Percentiles rank a stretch among this genome's conserved stretches.
Evolutionary conservation across 345 rosid genomes (phyloP).

Genomic region (Cardamine resedifolia): DNA sequence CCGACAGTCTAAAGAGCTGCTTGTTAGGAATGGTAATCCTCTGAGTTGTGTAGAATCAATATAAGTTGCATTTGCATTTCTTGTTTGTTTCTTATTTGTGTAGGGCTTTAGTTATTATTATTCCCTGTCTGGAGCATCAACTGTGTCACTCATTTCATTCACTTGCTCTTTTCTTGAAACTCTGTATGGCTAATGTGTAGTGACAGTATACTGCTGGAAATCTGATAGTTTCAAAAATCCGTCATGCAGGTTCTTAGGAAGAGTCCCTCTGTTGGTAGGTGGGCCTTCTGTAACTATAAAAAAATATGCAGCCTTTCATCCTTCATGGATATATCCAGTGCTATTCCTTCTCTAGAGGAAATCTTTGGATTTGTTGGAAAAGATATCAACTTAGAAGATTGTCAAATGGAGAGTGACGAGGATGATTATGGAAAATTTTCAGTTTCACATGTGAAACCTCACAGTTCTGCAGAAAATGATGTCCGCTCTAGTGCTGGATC

Average conservation of each 20-base stretch:
- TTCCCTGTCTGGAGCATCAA: slow-evolving; percentile 9
- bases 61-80: slow-evolving; percentile 6
- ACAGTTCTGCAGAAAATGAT: slow-evolving; percentile 44
- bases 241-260: slow-evolving; percentile 64
- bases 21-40: slow-evolving; percentile 77
- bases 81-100: slow-evolving; percentile 10
- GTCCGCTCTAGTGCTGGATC: slow-evolving; percentile 52
- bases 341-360: slow-evolving; percentile 52
- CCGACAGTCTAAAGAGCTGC: slow-evolving; percentile 46
- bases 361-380: slow-evolving; percentile 50
- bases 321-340: slow-evolving; percentile 47
- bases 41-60: slow-evolving; percentile 12
- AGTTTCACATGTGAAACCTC: slow-evolving; percentile 46
- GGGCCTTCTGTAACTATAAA: slow-evolving; percentile 67
- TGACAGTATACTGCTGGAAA: slow-evolving; percentile 13
- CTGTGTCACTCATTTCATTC: slow-evolving; percentile 8
- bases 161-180: slow-evolving; percentile 5
- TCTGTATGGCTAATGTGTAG: slow-evolving; percentile 4
- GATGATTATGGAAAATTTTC: slow-evolving; percentile 47
- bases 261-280: slow-evolving; percentile 58
- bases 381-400: slow-evolving; percentile 49
- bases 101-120: slow-evolving; percentile 10
- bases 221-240: slow-evolving; percentile 21
- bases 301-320: slow-evolving; percentile 52
- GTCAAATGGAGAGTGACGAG: slow-evolving; percentile 57